These are phyloP conservation scores for Cydonia oblonga DNA, from an alignment of 331 rosid species.

Conservation along the genomic window DNA sequence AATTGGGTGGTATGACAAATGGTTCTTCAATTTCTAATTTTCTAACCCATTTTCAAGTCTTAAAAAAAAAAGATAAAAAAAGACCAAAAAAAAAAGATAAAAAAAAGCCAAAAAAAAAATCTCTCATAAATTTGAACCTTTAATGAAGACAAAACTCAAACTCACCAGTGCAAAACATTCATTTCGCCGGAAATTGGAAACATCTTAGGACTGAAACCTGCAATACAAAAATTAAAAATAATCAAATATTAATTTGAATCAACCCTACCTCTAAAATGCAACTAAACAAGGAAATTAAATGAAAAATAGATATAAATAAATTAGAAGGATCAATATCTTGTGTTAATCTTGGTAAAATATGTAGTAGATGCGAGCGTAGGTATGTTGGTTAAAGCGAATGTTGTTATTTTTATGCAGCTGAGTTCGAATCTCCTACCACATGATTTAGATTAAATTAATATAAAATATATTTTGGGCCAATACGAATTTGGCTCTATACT, in stretches of 20 bases:
- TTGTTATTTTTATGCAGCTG: no score
- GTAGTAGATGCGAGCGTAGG: no score
- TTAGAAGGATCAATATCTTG: background rate
- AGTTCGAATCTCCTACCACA: no score
- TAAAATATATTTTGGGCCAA: no score
- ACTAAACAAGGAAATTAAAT: background rate
- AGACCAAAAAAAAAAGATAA: no score
- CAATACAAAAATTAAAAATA: background rate
- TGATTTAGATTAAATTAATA: no score
- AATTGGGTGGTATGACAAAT: background rate
- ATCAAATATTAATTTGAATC: background rate
- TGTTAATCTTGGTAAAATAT: background rate
- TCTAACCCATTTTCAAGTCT: no score
- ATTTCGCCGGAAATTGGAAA: background rate
- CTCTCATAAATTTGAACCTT: background rate
- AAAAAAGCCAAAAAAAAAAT: no score
- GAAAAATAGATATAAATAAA: background rate
- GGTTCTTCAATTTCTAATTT: no score
- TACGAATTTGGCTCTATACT: background rate
- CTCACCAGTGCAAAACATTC: background rate
- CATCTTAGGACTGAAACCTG: background rate
- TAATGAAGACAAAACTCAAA: background rate
- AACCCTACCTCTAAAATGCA: background rate
- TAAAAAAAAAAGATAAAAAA: rapidly evolving
- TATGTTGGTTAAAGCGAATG: no score